phyloP scores from a whole-genome alignment of 768 basidiomycete genomes.

The Gautieria morchelliformis region DNA sequence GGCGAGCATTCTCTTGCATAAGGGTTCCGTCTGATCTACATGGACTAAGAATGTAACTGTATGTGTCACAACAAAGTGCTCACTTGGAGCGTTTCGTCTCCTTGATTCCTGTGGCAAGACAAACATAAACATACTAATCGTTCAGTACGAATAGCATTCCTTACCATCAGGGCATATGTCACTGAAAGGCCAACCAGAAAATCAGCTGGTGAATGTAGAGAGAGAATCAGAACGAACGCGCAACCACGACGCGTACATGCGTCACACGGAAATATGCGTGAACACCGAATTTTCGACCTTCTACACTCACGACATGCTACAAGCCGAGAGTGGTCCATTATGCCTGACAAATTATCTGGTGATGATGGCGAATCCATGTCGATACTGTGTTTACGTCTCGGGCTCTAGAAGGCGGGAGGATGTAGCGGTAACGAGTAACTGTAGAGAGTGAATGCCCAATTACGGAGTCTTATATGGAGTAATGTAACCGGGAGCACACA shows the following conservation, averaged over 20 bases:
- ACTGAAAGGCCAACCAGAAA: not conserved
- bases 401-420: not conserved
- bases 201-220: not conserved
- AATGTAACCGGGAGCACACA: too few species aligned
- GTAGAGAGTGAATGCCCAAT: not conserved
- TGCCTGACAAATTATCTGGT: not conserved
- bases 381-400: too few species aligned
- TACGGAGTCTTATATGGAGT: too few species aligned
- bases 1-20: constrained; percentile 1
- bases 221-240: not conserved
- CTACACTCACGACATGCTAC: constrained; percentile 2
- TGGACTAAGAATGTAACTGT: not conserved
- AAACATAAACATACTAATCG: not conserved
- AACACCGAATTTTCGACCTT: constrained; percentile 2
- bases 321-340: not conserved
- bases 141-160: not conserved
- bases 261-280: not conserved
- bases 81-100: not conserved
- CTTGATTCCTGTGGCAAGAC: not conserved
- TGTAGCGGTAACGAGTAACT: not conserved
- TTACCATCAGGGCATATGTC: constrained; percentile 4
- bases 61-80: not conserved
- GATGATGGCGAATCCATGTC: not conserved
- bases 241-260: constrained; percentile 2
- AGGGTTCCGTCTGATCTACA: not conserved